Conservation (phyloP, 306 rosid genomes). For the Sechiopsis laciniata region DNA sequence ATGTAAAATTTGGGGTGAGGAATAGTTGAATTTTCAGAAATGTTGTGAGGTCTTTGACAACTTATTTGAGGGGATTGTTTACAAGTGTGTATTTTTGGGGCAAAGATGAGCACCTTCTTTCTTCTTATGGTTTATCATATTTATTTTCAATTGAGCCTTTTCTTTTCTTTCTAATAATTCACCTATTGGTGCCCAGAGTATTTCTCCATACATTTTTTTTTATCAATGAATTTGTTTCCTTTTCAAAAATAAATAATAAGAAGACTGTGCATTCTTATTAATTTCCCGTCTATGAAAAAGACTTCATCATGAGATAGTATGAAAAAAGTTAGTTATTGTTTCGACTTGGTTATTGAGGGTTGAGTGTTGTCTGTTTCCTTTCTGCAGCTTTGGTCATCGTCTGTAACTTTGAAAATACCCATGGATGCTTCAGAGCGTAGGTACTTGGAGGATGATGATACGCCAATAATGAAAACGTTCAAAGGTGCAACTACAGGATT, state of each 20-base stretch:
- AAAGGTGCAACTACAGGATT: slow-evolving; percentile 90
- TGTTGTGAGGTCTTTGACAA: too few species aligned
- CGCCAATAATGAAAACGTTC: slow-evolving; percentile 53
- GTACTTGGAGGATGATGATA: slow-evolving; percentile 88
- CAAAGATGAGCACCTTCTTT: too few species aligned
- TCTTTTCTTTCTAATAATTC: neutral
- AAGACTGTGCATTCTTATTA: neutral
- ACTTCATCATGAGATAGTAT: neutral
- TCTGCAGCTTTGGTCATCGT: slow-evolving; percentile 18
- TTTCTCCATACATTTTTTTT: too few species aligned
- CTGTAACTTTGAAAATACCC: slow-evolving; percentile 23
- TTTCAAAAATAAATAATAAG: too few species aligned
- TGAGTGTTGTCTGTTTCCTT: neutral
- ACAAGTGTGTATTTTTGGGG: too few species aligned
- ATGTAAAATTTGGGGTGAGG: too few species aligned
- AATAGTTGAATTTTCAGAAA: too few species aligned
- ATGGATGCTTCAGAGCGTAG: slow-evolving; percentile 76
- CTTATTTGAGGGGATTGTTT: too few species aligned
- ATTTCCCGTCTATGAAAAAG: neutral
- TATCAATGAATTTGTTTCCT: too few species aligned
- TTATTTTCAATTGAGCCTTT: too few species aligned
- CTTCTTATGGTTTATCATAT: too few species aligned
- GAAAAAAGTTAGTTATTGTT: neutral
- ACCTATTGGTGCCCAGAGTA: neutral
- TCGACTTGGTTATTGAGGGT: neutral